Conservation (phyloP, 176 grass and related monocot species). For the Phoenix dactylifera region DNA sequence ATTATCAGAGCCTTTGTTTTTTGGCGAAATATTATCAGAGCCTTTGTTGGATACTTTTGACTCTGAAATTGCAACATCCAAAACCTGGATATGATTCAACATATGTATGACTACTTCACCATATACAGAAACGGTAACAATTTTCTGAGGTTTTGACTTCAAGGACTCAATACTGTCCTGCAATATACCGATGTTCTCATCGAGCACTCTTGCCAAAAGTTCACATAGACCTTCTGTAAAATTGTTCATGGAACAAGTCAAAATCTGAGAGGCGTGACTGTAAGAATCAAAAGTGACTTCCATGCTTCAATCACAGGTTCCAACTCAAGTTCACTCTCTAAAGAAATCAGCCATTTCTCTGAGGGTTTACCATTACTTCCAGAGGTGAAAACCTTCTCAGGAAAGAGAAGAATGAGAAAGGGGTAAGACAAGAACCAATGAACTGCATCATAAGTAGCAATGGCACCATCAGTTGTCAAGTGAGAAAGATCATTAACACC, state of each 20-base stretch:
- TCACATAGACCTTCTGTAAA: slow-evolving; percentile 34
- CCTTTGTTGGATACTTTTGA: slow-evolving; percentile 15
- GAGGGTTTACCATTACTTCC: slow-evolving; percentile 13
- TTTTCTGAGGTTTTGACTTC: slow-evolving; percentile 18
- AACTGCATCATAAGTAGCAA: slow-evolving; percentile 4
- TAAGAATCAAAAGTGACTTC: slow-evolving; percentile 27
- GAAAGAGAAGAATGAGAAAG: slow-evolving; percentile 21
- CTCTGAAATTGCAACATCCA: slow-evolving; percentile 13
- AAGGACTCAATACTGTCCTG: slow-evolving; percentile 27
- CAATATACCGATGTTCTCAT: slow-evolving; percentile 31
- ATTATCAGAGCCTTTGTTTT: neutral
- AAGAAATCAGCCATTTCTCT: neutral
- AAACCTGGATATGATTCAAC: slow-evolving; percentile 27
- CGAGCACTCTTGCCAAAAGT: slow-evolving; percentile 35
- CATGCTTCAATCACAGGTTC: slow-evolving; percentile 28
- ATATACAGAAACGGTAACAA: slow-evolving; percentile 33
- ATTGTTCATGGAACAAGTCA: slow-evolving; percentile 10
- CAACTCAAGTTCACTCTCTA: slow-evolving; percentile 14
- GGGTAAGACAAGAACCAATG: slow-evolving; percentile 49
- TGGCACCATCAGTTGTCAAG: slow-evolving; percentile 2
- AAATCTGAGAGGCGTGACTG: slow-evolving; percentile 22
- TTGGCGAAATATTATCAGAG: too few species aligned
- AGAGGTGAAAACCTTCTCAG: neutral
- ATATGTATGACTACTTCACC: slow-evolving; percentile 40
- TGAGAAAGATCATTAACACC: neutral